Conservation (phyloP, 2,329 filamentous ascomycete genomes). For the Epichloe gansuensis region DNA sequence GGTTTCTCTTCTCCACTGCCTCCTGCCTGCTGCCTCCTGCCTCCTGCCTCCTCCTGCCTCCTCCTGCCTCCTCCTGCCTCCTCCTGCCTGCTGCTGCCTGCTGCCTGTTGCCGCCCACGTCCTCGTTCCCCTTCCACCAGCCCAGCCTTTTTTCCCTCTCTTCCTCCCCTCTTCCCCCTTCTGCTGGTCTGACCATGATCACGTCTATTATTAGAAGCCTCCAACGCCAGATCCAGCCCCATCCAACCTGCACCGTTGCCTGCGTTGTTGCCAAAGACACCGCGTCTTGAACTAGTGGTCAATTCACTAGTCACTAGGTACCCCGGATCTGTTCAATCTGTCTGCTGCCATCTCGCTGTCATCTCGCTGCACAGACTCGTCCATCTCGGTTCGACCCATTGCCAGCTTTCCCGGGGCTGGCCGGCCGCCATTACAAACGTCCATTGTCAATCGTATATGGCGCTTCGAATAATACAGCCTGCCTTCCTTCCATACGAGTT, state of each 20-base stretch:
- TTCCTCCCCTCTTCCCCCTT: constrained; percentile 13
- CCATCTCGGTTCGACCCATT: not conserved
- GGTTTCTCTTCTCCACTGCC: too few species aligned
- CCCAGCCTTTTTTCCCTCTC: constrained; percentile 8
- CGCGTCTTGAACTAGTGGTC: not conserved
- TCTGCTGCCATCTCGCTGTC: not conserved
- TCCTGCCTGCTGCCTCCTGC: too few species aligned
- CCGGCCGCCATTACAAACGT: not conserved
- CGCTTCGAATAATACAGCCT: not conserved
- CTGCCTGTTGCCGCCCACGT: not conserved
- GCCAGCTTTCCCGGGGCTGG: not conserved
- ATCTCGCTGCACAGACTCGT: not conserved
- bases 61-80: too few species aligned
- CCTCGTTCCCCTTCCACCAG: not conserved
- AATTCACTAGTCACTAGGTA: too few species aligned
- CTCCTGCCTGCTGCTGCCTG: too few species aligned
- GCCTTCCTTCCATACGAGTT: not conserved
- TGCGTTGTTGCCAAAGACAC: constrained; percentile 1
- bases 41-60: too few species aligned
- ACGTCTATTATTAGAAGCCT: constrained; percentile 39
- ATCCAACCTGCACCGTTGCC: constrained; percentile 20
- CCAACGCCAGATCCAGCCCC: constrained; percentile 38
- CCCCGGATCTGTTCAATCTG: not conserved
- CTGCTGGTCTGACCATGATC: constrained; percentile 26
- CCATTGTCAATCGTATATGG: not conserved